Evolutionary conservation across 345 rosid genomes (phyloP).

Genomic region (Eucalyptus rudis): DNA sequence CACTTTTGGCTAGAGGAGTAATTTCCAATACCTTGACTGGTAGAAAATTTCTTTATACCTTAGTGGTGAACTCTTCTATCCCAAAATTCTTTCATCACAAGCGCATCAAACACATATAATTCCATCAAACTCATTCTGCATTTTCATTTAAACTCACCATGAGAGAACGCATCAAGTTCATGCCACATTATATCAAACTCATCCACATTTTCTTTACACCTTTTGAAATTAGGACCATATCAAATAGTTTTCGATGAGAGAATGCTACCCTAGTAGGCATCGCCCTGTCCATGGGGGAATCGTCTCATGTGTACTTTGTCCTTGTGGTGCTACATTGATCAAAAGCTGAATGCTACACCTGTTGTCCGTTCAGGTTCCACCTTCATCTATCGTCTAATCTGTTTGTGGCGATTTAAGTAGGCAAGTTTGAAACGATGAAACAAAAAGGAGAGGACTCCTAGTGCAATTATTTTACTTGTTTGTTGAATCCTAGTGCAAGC

Average conservation of each 20-base stretch:
- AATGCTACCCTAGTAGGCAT: neutral
- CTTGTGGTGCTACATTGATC: too few relatives aligned
- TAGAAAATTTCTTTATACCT: too few relatives aligned
- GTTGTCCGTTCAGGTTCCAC: neutral
- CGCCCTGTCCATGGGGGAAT: too few relatives aligned
- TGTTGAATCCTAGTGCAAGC: neutral
- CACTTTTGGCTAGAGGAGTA: too few relatives aligned
- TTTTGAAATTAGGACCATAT: too few relatives aligned
- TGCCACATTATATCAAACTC: too few relatives aligned
- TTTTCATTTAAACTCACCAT: neutral
- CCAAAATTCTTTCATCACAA: neutral
- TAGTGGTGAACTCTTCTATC: neutral
- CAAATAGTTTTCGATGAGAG: neutral
- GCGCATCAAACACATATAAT: neutral
- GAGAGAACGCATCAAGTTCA: too few relatives aligned
- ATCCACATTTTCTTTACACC: too few relatives aligned
- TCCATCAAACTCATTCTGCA: neutral
- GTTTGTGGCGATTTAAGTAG: neutral
- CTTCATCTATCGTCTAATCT: too few relatives aligned
- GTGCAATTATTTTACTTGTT: neutral
- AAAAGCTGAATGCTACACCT: too few relatives aligned
- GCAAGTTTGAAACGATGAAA: neutral
- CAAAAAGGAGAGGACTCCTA: neutral
- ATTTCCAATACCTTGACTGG: too few relatives aligned
- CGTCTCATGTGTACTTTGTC: too few relatives aligned